Evolutionary conservation across 176 grass and related monocot genomes (phyloP).

Genomic region (Avena sativa): DNA sequence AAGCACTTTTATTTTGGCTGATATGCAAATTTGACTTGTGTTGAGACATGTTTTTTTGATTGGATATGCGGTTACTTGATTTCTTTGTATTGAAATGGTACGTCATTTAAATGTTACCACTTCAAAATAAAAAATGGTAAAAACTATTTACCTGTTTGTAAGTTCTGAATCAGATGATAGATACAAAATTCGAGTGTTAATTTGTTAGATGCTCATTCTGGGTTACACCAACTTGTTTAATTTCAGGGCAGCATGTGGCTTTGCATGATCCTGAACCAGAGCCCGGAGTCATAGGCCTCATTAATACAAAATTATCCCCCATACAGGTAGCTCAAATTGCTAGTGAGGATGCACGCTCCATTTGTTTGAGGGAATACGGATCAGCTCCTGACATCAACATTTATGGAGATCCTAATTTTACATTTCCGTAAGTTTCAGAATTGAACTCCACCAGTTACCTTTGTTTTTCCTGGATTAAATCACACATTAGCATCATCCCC

Average conservation of each 20-base stretch:
- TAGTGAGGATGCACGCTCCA: constrained; percentile 85
- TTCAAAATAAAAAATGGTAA: neutral
- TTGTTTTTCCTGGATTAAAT: neutral
- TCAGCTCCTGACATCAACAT: constrained; percentile 91
- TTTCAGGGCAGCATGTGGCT: constrained; percentile 95
- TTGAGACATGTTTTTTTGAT: neutral
- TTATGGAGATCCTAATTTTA: constrained; percentile 83
- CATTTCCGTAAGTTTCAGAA: constrained; percentile 79
- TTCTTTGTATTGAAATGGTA: constrained; percentile 18
- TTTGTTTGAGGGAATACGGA: constrained; percentile 89
- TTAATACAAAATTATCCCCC: constrained; percentile 88
- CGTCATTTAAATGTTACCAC: neutral
- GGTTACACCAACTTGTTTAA: neutral
- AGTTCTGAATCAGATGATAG: constrained; percentile 12
- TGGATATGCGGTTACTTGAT: neutral
- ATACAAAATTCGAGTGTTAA: neutral
- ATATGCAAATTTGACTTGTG: constrained; percentile 22
- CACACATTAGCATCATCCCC: neutral
- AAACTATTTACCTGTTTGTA: neutral
- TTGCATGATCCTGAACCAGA: constrained; percentile 83
- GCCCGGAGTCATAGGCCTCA: constrained; percentile 80
- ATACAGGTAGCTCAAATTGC: constrained; percentile 74
- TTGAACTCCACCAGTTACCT: neutral
- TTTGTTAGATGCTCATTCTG: constrained; percentile 26
- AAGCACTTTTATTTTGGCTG: neutral